A percentile compares a stretch with the other conserved stretches of the same genome.
These are phyloP conservation scores for Fusarium sambucinum DNA, from an alignment of 2,329 filamentous ascomycete species.

Conservation along the genomic window DNA sequence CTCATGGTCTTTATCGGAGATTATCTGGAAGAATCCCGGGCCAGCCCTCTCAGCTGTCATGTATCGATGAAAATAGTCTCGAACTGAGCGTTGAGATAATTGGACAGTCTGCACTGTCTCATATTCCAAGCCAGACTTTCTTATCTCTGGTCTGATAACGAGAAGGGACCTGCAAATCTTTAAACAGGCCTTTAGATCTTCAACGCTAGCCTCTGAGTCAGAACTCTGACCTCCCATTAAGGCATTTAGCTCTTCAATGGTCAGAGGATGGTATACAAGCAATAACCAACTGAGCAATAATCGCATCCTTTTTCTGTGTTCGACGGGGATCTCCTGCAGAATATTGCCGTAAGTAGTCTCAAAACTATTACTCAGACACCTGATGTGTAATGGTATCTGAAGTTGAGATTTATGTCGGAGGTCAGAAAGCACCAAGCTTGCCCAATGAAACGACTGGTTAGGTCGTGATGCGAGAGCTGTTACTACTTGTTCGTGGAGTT, in stretches of 20 bases:
- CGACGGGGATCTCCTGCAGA: neutral
- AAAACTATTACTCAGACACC: neutral
- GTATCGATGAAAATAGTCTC: neutral
- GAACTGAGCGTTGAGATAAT: constrained; percentile 4
- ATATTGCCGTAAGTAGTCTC: neutral
- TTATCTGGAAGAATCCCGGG: neutral
- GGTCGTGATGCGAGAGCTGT: neutral
- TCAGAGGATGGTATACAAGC: constrained; percentile 7
- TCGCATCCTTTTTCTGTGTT: neutral
- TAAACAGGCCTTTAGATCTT: neutral
- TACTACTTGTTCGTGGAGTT: neutral
- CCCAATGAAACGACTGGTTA: neutral
- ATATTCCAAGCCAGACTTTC: neutral
- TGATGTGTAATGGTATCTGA: neutral
- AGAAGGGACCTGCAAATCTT: neutral
- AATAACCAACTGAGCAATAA: constrained; percentile 5
- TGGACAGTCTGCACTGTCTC: constrained; percentile 11
- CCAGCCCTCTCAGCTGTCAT: too few relatives aligned
- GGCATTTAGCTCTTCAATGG: neutral
- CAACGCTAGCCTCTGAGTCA: neutral
- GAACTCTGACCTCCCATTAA: neutral
- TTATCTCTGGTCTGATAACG: neutral
- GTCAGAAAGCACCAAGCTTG: neutral
- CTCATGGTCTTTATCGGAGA: neutral
- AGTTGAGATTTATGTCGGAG: neutral